These are phyloP conservation scores for Epichloe baconii DNA, from an alignment of 2,329 filamentous ascomycete species.

Conservation along the genomic window DNA sequence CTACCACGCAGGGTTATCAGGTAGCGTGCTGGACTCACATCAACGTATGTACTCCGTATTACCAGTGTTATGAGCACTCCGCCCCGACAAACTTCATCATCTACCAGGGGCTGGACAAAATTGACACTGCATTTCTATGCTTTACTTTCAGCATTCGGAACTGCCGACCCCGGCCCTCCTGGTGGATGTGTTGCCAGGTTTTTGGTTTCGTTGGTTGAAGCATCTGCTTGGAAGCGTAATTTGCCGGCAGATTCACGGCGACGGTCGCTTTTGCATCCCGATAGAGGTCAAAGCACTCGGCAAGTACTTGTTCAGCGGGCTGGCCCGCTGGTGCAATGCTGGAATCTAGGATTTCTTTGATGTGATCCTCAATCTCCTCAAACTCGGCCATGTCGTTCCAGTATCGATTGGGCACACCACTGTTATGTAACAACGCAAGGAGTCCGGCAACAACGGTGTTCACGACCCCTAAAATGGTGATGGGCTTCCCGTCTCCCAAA, in stretches of 20 bases:
- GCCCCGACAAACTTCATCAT: too few species aligned
- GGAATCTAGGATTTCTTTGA: slow-evolving; percentile 36
- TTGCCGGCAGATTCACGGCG: slow-evolving; percentile 32
- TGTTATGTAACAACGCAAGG: slow-evolving; percentile 39
- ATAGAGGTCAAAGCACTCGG: slow-evolving; percentile 33
- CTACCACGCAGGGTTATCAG: not conserved
- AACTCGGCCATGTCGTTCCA: slow-evolving; percentile 37
- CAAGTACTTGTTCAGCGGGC: slow-evolving; percentile 32
- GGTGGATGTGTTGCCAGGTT: not conserved
- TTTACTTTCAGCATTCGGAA: not conserved
- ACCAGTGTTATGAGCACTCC: too few species aligned
- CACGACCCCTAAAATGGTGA: slow-evolving; percentile 35
- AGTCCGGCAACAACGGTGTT: slow-evolving; percentile 38
- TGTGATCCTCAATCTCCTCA: slow-evolving; percentile 33
- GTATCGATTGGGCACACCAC: slow-evolving; percentile 38
- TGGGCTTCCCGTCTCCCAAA: slow-evolving; percentile 22
- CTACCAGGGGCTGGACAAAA: too few species aligned
- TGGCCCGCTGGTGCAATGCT: slow-evolving; percentile 29
- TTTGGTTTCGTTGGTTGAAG: slow-evolving; percentile 6
- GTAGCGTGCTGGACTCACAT: not conserved
- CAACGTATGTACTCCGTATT: not conserved
- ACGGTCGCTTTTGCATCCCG: slow-evolving; percentile 33
- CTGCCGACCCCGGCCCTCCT: not conserved
- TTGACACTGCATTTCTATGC: not conserved
- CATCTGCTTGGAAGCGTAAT: slow-evolving; percentile 20